Base-by-base conservation (phyloP, 2,329 filamentous ascomycete species). In the Ustulina deusta region DNA sequence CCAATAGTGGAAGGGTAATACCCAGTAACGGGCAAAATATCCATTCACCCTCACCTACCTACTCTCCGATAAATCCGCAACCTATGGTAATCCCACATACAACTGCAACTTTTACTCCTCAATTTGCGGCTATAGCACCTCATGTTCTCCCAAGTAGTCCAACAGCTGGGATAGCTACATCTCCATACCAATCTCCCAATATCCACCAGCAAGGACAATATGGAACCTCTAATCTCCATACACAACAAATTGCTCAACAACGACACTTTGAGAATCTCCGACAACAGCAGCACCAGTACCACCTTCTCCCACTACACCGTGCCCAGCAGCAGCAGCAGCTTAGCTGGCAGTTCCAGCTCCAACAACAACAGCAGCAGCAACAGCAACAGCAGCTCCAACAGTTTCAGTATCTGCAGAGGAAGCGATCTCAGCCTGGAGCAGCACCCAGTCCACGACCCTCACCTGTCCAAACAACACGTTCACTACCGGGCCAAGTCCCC, bases 41-140 rank as follows among this genome's bases (percentile, higher is more conserved):
- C 56, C 62, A 69, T 63, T 54, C 66, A 0, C 69, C 66, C 10
- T 69, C 71, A 27, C 63, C 69, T 29, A 63, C 58, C 15, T 59
- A 56, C 40, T 64, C 68, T 34, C 61, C 66, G 15, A 38, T 61
- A 29, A 5, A 38, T 2, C 55, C 29, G 2, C 32, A 42, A 17
- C 40, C 65, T 29, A 7, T 32, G 34, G 34, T 34, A 51, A 36
- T n/a, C n/a, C 44, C 66, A 15, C 69, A 48, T 20, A 55, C 51
- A 22, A 44, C 20, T 64, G 13, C 54, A 58, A n/a, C 62, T 7
- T 65, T 66, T 36, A 9, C 65, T 25, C 59, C 68, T 40, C 68
- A 64, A 38, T 44, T 55, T 32, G 42, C 58, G 40, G 22, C 34
- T 15, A 20, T 38, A 2, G 9, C 54, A 42, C 36, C 59, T 44